Conservation (phyloP, 2,329 filamentous ascomycete species). For the Fusarium sp. region DNA sequence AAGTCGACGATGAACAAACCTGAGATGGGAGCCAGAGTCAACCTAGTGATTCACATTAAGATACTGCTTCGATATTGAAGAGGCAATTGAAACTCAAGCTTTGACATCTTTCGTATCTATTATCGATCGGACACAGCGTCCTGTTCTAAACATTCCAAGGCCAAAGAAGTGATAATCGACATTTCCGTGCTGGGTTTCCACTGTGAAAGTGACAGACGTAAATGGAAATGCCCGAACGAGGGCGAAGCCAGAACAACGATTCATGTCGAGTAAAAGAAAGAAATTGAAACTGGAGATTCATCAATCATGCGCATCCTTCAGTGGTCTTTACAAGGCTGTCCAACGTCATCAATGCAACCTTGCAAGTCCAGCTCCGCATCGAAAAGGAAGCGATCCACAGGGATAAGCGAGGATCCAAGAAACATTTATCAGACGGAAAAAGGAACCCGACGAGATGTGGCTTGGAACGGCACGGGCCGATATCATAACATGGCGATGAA, state of each 20-base stretch:
- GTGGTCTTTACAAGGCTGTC: background rate
- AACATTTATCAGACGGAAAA: background rate
- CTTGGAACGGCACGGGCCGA: background rate
- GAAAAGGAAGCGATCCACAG: background rate
- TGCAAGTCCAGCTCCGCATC: background rate
- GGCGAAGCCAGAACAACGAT: background rate
- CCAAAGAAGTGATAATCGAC: background rate
- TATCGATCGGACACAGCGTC: no score
- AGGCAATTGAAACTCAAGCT: accelerated
- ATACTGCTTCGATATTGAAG: no score
- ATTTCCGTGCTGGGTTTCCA: background rate
- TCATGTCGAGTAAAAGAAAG: background rate
- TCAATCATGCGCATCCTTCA: background rate
- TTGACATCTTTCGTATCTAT: no score
- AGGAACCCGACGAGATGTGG: background rate
- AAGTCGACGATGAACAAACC: background rate
- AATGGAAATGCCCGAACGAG: background rate
- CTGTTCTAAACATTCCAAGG: accelerated
- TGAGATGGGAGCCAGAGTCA: background rate
- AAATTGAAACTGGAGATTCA: background rate
- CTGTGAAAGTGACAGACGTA: background rate
- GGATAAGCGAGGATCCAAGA: background rate
- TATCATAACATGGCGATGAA: background rate
- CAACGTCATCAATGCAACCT: background rate
- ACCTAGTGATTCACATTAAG: accelerated